A percentile compares a stretch with the other conserved stretches of the same genome.
phyloP scores from a whole-genome alignment of 78 protist genomes.

The Chrysochromulina parva region DNA sequence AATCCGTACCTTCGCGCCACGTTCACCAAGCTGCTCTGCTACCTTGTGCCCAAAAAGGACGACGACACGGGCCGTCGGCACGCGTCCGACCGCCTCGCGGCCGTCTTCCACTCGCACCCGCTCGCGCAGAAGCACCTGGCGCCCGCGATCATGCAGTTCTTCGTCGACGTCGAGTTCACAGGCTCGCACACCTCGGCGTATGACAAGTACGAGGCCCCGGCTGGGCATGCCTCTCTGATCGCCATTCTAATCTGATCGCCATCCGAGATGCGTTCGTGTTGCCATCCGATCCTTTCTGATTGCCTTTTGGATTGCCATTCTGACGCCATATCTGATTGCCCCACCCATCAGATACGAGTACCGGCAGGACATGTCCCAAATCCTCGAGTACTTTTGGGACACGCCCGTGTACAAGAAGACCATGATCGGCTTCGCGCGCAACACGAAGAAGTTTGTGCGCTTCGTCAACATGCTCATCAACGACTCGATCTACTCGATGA shows the following conservation, averaged over 20 bases:
- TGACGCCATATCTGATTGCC: too few relatives aligned
- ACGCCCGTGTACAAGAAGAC: not conserved
- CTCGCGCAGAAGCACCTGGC: constrained; percentile 30
- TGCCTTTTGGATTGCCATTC: too few relatives aligned
- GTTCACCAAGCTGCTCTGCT: constrained; percentile 18
- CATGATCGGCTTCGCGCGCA: not conserved
- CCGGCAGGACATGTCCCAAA: not conserved
- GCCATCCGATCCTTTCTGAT: too few relatives aligned
- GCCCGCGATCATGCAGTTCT: constrained; percentile 48
- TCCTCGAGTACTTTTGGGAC: constrained; percentile 1
- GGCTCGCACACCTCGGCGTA: constrained; percentile 25
- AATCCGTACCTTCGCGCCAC: constrained; percentile 60
- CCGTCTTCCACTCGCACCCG: not conserved
- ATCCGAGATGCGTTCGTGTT: too few relatives aligned
- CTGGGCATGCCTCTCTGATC: too few relatives aligned
- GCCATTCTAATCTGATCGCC: too few relatives aligned
- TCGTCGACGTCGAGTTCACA: constrained; percentile 36
- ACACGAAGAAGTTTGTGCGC: constrained; percentile 21
- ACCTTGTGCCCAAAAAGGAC: not conserved
- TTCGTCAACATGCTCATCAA: constrained; percentile 44
- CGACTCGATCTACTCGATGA: constrained; percentile 45
- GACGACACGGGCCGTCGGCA: not conserved
- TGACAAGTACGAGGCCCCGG: constrained; percentile 34
- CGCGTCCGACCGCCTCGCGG: not conserved
- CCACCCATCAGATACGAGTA: not conserved